Evolutionary conservation across 2,329 filamentous ascomycete genomes (phyloP).

Genomic region (Penicillium sp.): DNA sequence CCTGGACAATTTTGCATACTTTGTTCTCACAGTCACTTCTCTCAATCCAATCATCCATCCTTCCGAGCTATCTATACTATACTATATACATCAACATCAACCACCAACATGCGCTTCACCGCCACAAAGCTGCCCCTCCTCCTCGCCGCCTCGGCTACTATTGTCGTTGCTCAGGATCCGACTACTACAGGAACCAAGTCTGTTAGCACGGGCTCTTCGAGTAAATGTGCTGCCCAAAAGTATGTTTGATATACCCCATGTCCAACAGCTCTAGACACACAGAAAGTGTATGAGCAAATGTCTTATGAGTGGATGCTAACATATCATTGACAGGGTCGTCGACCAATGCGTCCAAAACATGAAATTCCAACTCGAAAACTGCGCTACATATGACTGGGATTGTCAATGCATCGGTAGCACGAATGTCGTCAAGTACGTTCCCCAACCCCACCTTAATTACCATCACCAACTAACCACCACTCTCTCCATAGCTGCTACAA

Average conservation of each 20-base stretch:
- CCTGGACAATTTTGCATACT: not conserved
- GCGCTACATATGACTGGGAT: conserved; percentile 15
- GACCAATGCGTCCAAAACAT: conserved; percentile 16
- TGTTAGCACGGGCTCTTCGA: not conserved
- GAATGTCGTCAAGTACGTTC: conserved; percentile 13
- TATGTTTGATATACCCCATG: not conserved
- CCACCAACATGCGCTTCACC: conserved; percentile 10
- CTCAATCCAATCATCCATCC: not conserved
- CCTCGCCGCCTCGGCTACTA: conserved; percentile 13
- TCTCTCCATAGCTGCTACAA: conserved; percentile 15
- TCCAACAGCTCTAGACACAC: not conserved
- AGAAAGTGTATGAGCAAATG: too few relatives aligned
- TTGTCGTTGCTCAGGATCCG: conserved; percentile 4
- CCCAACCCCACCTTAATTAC: too few relatives aligned
- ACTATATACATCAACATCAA: not conserved
- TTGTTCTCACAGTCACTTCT: not conserved
- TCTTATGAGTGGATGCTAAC: not conserved
- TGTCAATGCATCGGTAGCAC: conserved; percentile 16
- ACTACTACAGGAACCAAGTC: conserved; percentile 4
- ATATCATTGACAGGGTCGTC: conserved; percentile 9
- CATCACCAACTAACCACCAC: not conserved
- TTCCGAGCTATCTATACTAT: not conserved
- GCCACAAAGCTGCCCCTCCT: conserved; percentile 9
- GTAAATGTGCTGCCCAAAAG: conserved; percentile 16
- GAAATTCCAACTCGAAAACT: conserved; percentile 18